Conservation (phyloP, 2,329 filamentous ascomycete species). For the Pyrenochaeta sp. region DNA sequence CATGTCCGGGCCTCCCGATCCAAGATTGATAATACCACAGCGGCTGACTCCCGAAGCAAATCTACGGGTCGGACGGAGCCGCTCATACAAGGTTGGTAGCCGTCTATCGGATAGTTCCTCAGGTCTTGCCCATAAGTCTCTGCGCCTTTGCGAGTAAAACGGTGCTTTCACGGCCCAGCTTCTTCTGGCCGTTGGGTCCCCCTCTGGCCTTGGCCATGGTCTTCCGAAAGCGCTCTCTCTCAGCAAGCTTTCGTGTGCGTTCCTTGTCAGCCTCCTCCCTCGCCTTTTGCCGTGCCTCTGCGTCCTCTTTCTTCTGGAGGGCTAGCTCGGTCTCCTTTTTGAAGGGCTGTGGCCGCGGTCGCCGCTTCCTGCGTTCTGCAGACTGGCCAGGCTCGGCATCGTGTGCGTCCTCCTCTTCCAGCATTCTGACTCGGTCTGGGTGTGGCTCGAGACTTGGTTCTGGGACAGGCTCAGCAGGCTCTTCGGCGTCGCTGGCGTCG, state of each 20-base stretch:
- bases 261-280: slow-evolving; percentile 71
- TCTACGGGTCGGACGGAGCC: background rate
- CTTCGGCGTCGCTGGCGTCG: slow-evolving; percentile 32
- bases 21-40: too few species aligned
- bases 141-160: slow-evolving; percentile 81
- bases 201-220: slow-evolving; percentile 70
- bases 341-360: slow-evolving; percentile 50
- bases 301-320: slow-evolving; percentile 67
- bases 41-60: background rate
- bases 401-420: slow-evolving; percentile 54
- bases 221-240: slow-evolving; percentile 75
- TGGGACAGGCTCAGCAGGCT: slow-evolving; percentile 24
- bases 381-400: slow-evolving; percentile 20
- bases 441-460: slow-evolving; percentile 62
- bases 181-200: slow-evolving; percentile 75
- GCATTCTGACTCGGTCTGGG: slow-evolving; percentile 67
- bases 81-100: background rate
- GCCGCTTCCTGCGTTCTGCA: slow-evolving; percentile 32
- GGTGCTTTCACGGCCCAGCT: slow-evolving; percentile 81
- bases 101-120: slow-evolving; percentile 8
- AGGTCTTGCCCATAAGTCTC: slow-evolving; percentile 65
- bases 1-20: background rate
- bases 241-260: slow-evolving; percentile 61
- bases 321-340: slow-evolving; percentile 57
- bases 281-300: slow-evolving; percentile 66